phyloP scores from a whole-genome alignment of 2,329 filamentous ascomycete genomes.

The Corynespora cassiicola region DNA sequence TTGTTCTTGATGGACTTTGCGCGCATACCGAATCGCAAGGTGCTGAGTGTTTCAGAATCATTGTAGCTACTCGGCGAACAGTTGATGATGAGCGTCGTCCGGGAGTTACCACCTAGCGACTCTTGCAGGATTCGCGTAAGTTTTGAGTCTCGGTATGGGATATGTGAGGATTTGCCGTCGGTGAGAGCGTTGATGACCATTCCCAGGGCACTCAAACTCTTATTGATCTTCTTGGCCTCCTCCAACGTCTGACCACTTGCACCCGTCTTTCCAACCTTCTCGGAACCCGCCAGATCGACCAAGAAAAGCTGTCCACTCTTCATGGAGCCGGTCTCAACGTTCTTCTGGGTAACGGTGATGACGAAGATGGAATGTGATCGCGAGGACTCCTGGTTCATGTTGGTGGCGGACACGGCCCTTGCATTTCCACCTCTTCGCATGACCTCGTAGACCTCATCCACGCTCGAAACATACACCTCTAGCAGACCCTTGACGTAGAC shows the following conservation, averaged over 20 bases:
- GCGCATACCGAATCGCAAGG: constrained; percentile 90
- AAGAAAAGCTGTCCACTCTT: constrained; percentile 97
- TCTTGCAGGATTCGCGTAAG: constrained; percentile 97
- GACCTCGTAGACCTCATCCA: constrained; percentile 95
- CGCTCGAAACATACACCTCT: constrained; percentile 94
- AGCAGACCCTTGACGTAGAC: constrained; percentile 96
- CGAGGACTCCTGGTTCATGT: constrained; percentile 99
- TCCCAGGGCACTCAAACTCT: constrained; percentile 95
- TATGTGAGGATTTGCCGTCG: constrained; percentile 93
- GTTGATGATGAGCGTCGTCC: constrained; percentile 98
- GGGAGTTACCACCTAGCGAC: constrained; percentile 94
- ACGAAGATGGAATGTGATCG: constrained; percentile 98
- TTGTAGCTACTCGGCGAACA: constrained; percentile 99
- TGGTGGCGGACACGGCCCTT: constrained; percentile 91
- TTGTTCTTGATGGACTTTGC: constrained; percentile 99
- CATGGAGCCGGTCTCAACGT: constrained; percentile 92
- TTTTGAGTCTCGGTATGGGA: constrained; percentile 98
- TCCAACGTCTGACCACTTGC: constrained; percentile 96
- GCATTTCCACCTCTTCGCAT: constrained; percentile 91
- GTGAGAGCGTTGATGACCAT: constrained; percentile 99
- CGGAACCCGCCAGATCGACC: constrained; percentile 96
- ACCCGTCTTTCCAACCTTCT: constrained; percentile 98
- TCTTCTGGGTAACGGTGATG: constrained; percentile 96
- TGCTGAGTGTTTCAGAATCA: constrained; percentile 91
- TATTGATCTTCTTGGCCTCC: constrained; percentile 99